phyloP scores from a whole-genome alignment of 2,329 filamentous ascomycete genomes.

The Fusarium sp. region DNA sequence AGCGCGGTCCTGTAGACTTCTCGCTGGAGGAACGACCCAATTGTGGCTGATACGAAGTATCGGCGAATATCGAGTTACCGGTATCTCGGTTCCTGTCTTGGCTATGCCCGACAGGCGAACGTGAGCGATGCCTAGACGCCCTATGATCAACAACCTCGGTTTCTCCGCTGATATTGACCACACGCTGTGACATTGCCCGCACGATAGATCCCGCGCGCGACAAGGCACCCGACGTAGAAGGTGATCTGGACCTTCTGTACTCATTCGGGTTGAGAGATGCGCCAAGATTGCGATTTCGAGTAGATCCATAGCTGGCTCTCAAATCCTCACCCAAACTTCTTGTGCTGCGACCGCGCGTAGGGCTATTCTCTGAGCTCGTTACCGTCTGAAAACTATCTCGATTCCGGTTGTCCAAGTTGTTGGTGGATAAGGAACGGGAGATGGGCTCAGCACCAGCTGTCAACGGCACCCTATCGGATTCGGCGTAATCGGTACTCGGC shows the following conservation, averaged over 20 bases:
- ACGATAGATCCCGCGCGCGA: slow-evolving; percentile 80
- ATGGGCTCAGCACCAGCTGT: slow-evolving; percentile 68
- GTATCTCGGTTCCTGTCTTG: slow-evolving; percentile 46
- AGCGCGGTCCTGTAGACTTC: slow-evolving; percentile 53
- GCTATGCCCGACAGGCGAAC: slow-evolving; percentile 62
- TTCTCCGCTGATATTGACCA: slow-evolving; percentile 97
- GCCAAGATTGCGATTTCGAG: slow-evolving; percentile 68
- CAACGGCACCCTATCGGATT: slow-evolving; percentile 70
- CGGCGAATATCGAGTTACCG: slow-evolving; percentile 53
- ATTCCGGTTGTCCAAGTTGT: slow-evolving; percentile 55
- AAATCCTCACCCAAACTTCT: slow-evolving; percentile 64
- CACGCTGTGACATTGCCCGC: slow-evolving; percentile 92
- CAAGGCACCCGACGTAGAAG: slow-evolving; percentile 73
- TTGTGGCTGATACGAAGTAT: slow-evolving; percentile 66
- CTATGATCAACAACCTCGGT: slow-evolving; percentile 83
- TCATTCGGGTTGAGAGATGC: slow-evolving; percentile 65
- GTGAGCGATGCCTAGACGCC: slow-evolving; percentile 70
- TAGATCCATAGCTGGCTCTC: slow-evolving; percentile 67
- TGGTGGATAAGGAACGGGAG: slow-evolving; percentile 60
- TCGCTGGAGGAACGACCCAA: slow-evolving; percentile 59
- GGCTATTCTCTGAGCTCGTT: slow-evolving; percentile 67
- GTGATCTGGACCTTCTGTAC: slow-evolving; percentile 69
- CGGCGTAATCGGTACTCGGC: slow-evolving; percentile 55
- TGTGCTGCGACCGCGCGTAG: slow-evolving; percentile 64
- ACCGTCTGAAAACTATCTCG: slow-evolving; percentile 70